Evolutionary conservation across 768 basidiomycete species (phyloP), one percentile per base, ranked within the genome.

Genomic region (Mycena albidolilacea): DNA sequence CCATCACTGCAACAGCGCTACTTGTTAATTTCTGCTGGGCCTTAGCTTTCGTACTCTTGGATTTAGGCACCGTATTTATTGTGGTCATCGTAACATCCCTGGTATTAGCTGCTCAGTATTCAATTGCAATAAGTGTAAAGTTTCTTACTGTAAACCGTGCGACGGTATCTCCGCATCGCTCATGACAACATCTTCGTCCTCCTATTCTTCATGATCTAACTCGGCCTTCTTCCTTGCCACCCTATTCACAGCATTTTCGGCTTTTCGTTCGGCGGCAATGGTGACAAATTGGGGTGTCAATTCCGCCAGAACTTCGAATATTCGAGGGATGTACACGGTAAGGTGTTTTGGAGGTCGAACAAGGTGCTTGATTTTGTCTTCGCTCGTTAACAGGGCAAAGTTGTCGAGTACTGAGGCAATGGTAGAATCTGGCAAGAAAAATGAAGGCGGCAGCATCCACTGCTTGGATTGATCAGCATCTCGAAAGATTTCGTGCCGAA

Each of bases 331-430:
- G 52, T 54, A 30, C 4, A 5, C 1, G 15, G 15, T 5, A 7
- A 50, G 48, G 3, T n/a, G 19, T 19, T 6, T 9, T 5, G 2
- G 48, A 1, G 17, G 19, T 9, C 17, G 3, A 5, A 19, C 14
- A n/a, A 50, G 2, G 4, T 5, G 5, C 5, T 19, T n/a, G n/a
- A n/a, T n/a, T n/a, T n/a, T n/a, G 3, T 19, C 5, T 2, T 4
- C 17, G n/a, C 2, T 50, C 3, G 2, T 1, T 44, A 78, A 35
- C 3, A 67, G 65, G 14, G 67, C 59, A 39, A 73, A 75, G n/a
- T 63, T 50, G 48, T 72, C 50, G 35, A 78, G 67, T 7, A 78
- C 50, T 35, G 23, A 64, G 14, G 65, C 57, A 19, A 78, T 78
- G 50, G 70, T 43, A 15, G 43, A 8, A 17, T 78, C 76, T 5